Evolutionary conservation across 441 rosid species (phyloP), one percentile per base, ranked within the genome.

Genomic region (Biscutella auriculata): DNA sequence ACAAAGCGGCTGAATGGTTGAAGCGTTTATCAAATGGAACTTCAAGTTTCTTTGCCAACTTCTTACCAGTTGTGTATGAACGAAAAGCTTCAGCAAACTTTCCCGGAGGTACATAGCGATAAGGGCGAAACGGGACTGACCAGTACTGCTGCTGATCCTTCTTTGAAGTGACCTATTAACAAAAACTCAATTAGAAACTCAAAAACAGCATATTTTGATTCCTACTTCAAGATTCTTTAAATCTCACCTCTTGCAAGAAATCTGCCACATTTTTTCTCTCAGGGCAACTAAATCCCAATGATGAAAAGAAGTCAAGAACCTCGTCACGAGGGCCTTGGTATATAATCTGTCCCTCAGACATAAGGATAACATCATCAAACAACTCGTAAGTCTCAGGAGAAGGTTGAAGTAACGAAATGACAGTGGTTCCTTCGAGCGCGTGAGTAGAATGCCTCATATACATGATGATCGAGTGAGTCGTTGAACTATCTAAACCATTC

Each of bases 91-190:
- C 89, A 36, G 82, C 83, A 74, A 92, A 82, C 68, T 82, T 86
- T 67, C 88, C 82, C 5, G 95, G 95, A 60, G 98, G 75, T 47
- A 88, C 78, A 56, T 84, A 92, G 3, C 82, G 77, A 53, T 86
- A 88, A 32, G 96, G 88, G 36, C 76, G 67, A 70, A 78, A 82
- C 30, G 85, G 79, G 53, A 62, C 81, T 61, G 85, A 85, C 98
- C 96, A 92, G 52, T 92, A 92, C 74, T 92, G 98, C 80, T 88
- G 78, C 66, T 92, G 98, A 66, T 88, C 98, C 67, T 92, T 92
- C 70, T 76, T 82, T 10, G 98, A 92, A 13, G 78, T 76, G 45
- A 92, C 94, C 98, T 91, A 76, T 36, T 4, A 36, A 40, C 34
- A 64, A 51, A 13, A 25, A 36, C 65, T 51, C 30, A 60, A 57